A percentile compares a stretch with the other conserved stretches of the same genome.
phyloP scores from a whole-genome alignment of 2,329 filamentous ascomycete genomes.

The Tolypocladium ophioglossoides region DNA sequence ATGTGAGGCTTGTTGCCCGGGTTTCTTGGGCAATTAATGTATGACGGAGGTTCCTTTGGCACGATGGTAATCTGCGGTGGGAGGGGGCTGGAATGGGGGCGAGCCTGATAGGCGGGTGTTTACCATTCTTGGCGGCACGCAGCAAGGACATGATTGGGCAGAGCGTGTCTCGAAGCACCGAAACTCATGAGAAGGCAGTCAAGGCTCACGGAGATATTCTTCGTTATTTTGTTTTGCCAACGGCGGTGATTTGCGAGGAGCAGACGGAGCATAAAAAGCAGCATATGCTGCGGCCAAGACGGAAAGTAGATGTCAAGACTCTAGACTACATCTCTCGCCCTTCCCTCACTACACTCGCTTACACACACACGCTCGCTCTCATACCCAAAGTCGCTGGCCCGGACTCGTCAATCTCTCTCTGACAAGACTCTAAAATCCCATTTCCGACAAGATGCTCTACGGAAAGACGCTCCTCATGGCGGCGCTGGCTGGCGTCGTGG shows the following conservation, averaged over 20 bases:
- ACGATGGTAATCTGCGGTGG: neutral
- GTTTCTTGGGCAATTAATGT: neutral
- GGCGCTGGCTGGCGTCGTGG: conserved; percentile 10
- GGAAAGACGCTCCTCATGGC: conserved; percentile 15
- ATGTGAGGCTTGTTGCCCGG: neutral
- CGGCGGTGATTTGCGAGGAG: neutral
- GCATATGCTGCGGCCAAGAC: neutral
- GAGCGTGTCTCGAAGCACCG: neutral
- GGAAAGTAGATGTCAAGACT: neutral
- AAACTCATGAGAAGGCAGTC: neutral
- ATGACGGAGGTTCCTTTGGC: neutral
- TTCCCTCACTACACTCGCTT: neutral
- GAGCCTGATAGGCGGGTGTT: neutral
- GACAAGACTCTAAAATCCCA: neutral
- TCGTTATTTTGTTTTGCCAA: neutral
- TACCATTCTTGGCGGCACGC: neutral
- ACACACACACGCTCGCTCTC: no score
- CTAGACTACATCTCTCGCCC: neutral
- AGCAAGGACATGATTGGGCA: neutral
- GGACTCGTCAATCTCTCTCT: neutral
- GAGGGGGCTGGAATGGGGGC: neutral
- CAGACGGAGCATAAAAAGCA: neutral
- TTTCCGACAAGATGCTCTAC: conserved; percentile 3
- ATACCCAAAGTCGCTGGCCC: neutral
- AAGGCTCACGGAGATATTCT: neutral